phyloP scores from a whole-genome alignment of 495 filamentous ascomycete genomes.

The Penicillium paxilli region DNA sequence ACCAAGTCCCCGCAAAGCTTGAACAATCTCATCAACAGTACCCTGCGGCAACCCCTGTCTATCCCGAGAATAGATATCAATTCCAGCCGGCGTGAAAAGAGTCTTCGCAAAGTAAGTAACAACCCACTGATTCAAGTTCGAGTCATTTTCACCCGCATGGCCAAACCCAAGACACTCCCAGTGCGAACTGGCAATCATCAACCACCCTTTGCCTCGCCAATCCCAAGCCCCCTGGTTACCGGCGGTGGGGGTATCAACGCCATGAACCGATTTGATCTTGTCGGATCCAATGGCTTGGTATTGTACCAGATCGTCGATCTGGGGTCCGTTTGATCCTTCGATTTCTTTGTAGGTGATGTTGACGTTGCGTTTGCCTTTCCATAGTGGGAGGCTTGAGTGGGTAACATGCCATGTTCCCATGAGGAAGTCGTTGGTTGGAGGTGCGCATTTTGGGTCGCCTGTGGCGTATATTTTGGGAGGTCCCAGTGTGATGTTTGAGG shows the following conservation, averaged over 20 bases:
- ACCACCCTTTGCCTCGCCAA: conserved; percentile 70
- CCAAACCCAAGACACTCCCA: conserved; percentile 79
- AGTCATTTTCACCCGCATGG: conserved; percentile 40
- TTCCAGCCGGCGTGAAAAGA: conserved; percentile 70
- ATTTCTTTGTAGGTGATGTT: conserved; percentile 64
- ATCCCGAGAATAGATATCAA: conserved; percentile 67
- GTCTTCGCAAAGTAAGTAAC: conserved; percentile 78
- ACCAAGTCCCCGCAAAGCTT: conserved; percentile 38
- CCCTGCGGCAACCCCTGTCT: conserved; percentile 51
- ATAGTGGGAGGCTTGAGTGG: conserved; percentile 72
- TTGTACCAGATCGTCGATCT: conserved; percentile 66
- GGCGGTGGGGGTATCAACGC: conserved; percentile 57
- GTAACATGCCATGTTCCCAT: conserved; percentile 68
- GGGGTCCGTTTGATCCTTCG: conserved; percentile 17
- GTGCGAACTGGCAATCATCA: conserved; percentile 62
- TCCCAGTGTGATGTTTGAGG: conserved; percentile 9
- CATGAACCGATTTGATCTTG: conserved; percentile 58
- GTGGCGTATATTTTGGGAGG: conserved; percentile 14
- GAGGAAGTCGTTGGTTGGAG: conserved; percentile 61
- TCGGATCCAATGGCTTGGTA: conserved; percentile 55
- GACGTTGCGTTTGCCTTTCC: conserved; percentile 66
- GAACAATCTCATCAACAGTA: conserved; percentile 46
- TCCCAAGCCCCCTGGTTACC: conserved; percentile 53
- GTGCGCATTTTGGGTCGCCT: conserved; percentile 32
- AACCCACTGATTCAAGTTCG: conserved; percentile 61